phyloP scores from a whole-genome alignment of 2,329 filamentous ascomycete species.

The Penicillium sp. region DNA sequence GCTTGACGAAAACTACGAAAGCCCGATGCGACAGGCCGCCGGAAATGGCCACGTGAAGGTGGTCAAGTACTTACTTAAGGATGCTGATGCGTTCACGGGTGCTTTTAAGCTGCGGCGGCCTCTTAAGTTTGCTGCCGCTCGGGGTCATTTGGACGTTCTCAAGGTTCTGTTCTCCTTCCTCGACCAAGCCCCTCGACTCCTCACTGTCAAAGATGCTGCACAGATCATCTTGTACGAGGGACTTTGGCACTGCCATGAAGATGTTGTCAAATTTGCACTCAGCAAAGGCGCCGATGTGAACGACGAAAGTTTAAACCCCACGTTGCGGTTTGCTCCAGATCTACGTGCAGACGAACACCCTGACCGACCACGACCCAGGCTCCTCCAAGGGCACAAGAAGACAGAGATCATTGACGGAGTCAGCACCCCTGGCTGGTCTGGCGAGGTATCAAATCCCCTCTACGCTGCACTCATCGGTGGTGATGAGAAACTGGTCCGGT shows the following conservation, averaged over 20 bases:
- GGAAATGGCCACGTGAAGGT: background rate
- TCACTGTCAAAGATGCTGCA: background rate
- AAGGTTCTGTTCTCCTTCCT: background rate
- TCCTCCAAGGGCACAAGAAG: background rate
- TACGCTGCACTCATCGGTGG: background rate
- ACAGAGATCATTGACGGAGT: background rate
- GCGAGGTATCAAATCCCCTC: background rate
- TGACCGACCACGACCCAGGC: background rate
- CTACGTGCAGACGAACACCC: background rate
- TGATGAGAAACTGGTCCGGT: background rate
- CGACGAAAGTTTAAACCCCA: background rate
- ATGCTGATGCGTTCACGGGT: background rate
- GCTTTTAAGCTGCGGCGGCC: background rate
- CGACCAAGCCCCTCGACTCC: fast-evolving
- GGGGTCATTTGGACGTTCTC: background rate
- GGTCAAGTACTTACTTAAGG: background rate
- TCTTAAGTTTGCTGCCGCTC: background rate
- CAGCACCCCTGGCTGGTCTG: background rate
- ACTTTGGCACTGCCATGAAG: background rate
- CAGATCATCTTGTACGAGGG: constrained; percentile 1
- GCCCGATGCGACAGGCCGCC: background rate
- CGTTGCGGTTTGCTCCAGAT: background rate
- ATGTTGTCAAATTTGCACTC: background rate
- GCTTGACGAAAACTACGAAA: background rate
- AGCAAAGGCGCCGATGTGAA: background rate